Base-by-base conservation (phyloP, 1,284 basidiomycete genomes). In the Agroathelia rolfsii region DNA sequence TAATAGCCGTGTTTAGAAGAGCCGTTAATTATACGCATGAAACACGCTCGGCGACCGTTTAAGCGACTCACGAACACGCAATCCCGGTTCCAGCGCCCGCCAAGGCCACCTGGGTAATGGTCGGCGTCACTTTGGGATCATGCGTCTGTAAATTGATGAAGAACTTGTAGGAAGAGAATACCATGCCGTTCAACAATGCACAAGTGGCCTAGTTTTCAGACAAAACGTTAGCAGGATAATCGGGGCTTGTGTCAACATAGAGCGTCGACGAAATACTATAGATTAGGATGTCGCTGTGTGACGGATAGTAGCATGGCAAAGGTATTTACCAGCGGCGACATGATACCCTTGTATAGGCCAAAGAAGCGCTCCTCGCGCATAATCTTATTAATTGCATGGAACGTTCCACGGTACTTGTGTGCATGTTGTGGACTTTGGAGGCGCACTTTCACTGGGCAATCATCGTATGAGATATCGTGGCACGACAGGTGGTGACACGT, bases 1-100 rank as follows among this genome's bases (percentile, higher is more conserved):
- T 88, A 48, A n/a, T n/a, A n/a, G n/a, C n/a, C n/a, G n/a, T 25
- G 15, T 27, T 20, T 19, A 12, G 20, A 26, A 17, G 21, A 5
- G 28, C 10, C 10, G 26, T 37, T 28, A 26, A 37, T 26, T 21
- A 25, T 34, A 32, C 24, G 28, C n/a, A 13, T 14, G 38, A 16
- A 28, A 28, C 20, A 28, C 21, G 30, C 31, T 25, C 10, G 24
- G 5, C 10, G 26, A 16, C 18, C 38, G 3, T 35, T 18, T 27
- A 35, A 21, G 25, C 13, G 16, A 64, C 80, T 49, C 52, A 86
- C 84, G 86, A 76, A 6, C 73, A 75, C 7, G 83, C 59, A 7
- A 88, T 59, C 2, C 88, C 87, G 43, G 76, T 83, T 2, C 78
- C 81, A 9, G 76, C 65, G 0, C 87, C 87, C 1, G 86, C 86